Evolutionary conservation across 768 basidiomycete genomes (phyloP), one percentile per base, ranked within the genome.

Genomic region (Suillus cothurnatus): DNA sequence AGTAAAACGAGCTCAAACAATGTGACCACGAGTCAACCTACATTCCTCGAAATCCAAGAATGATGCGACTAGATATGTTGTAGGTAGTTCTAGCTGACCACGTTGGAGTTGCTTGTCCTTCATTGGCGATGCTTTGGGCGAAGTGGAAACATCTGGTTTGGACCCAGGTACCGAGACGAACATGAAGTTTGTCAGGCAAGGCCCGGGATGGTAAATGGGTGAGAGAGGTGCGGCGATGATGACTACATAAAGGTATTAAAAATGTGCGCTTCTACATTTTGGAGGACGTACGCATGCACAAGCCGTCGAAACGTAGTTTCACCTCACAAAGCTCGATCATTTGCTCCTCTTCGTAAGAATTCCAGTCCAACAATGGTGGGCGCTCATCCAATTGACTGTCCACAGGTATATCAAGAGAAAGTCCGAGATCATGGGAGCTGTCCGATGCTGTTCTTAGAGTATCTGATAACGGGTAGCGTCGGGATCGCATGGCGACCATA

Each of bases 21-120:
- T 62, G 49, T 66, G 34, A 63, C 6, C 62, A 61, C 23, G 64
- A 56, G 32, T 39, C 62, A 43, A 67, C 85, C 67, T 73, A 91
- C 90, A 88, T 65, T 88, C 83, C 56, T 81, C 82, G 57, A 88
- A 86, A 64, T 91, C 83, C n/a, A 89, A 73, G 66, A 81, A 86
- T 59, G 80, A 83, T 26, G 82, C 80, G 12, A 83, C 79, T 7
- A 92, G 73, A 68, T 84, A 85, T 12, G 86, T 73, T 47, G 77
- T 28, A 69, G 76, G 28, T 58, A 76, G 63, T 73, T 79, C 77
- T 2, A 65, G 26, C 21, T 58, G 50, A 5, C 62, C 64, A 67
- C 73, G 63, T 28, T 63, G 39, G 52, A 65, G 63, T 38, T 73
- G 69, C 49, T 69, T 71, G 63, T 77, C 76, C n/a, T 72, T 69